Percentiles rank a stretch among this genome's conserved stretches.
phyloP scores from a whole-genome alignment of 1,284 basidiomycete species.

The Mrakiaceae sp. region DNA sequence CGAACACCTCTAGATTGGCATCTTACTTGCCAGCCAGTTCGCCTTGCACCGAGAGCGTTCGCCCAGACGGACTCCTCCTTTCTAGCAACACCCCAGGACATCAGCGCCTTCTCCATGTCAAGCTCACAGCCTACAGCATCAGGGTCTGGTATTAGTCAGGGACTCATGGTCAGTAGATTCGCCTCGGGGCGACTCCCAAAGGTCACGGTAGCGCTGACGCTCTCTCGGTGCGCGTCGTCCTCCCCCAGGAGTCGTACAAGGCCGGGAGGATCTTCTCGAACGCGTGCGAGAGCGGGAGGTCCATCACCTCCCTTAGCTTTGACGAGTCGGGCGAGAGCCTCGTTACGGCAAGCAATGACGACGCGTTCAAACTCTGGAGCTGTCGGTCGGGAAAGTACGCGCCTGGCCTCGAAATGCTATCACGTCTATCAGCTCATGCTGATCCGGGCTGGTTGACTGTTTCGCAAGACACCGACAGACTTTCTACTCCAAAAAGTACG shows the following conservation, averaged over 20 bases:
- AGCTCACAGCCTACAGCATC: too few species aligned
- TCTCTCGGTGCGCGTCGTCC: background rate
- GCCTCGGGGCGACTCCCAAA: background rate
- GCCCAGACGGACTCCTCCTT: too few species aligned
- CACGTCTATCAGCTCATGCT: constrained; percentile 16
- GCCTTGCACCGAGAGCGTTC: too few species aligned
- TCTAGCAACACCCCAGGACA: too few species aligned
- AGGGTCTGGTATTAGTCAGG: too few species aligned
- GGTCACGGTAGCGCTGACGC: background rate
- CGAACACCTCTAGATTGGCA: too few species aligned
- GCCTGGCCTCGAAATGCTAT: constrained; percentile 28
- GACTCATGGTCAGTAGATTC: background rate
- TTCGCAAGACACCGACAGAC: constrained; percentile 54
- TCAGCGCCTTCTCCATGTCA: too few species aligned
- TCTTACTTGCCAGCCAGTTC: too few species aligned
- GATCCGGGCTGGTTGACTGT: constrained; percentile 22
- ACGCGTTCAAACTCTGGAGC: constrained; percentile 80
- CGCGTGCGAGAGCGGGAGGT: constrained; percentile 51
- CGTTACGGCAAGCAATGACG: constrained; percentile 84
- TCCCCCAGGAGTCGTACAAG: constrained; percentile 48
- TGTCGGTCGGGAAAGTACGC: constrained; percentile 86
- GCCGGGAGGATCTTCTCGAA: constrained; percentile 79
- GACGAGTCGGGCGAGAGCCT: constrained; percentile 80
- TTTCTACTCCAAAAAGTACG: constrained; percentile 90
- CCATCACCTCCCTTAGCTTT: constrained; percentile 55